A percentile compares a stretch with the other conserved stretches of the same genome.
Conservation (phyloP, 2,329 filamentous ascomycete genomes). For the Colletotrichum sp. region DNA sequence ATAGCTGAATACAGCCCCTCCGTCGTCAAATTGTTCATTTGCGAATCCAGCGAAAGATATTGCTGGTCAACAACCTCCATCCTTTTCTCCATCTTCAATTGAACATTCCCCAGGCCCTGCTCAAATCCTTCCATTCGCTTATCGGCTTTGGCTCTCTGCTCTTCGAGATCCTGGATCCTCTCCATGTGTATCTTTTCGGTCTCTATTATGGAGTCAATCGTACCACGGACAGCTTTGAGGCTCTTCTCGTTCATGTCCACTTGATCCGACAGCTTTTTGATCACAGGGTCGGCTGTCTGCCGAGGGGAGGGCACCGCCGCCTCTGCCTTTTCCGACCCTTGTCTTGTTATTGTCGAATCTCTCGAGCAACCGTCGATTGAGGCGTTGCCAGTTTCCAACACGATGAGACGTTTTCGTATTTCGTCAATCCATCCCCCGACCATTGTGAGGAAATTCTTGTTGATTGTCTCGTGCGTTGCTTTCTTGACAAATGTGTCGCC, state of each 20-base stretch:
- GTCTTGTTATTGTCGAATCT: background rate
- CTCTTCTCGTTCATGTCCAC: constrained; percentile 3
- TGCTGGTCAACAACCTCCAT: constrained; percentile 38
- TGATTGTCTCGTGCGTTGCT: background rate
- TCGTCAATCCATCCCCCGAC: background rate
- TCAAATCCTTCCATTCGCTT: background rate
- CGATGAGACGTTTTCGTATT: background rate
- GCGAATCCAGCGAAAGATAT: constrained; percentile 45
- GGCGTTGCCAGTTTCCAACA: background rate
- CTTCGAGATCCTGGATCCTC: background rate
- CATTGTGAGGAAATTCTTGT: background rate
- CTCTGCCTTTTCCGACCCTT: background rate
- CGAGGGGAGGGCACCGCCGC: background rate
- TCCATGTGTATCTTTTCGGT: background rate
- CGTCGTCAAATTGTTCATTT: constrained; percentile 55
- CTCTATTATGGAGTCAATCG: background rate
- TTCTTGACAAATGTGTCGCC: background rate
- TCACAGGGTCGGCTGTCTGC: background rate
- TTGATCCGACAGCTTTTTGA: background rate
- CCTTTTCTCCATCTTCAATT: constrained; percentile 27
- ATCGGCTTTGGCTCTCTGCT: background rate
- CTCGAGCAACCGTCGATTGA: background rate
- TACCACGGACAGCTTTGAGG: background rate
- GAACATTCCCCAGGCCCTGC: background rate
- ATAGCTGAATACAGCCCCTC: constrained; percentile 46